phyloP scores from a whole-genome alignment of 176 grass and related monocot species.

The Triticum urartu region DNA sequence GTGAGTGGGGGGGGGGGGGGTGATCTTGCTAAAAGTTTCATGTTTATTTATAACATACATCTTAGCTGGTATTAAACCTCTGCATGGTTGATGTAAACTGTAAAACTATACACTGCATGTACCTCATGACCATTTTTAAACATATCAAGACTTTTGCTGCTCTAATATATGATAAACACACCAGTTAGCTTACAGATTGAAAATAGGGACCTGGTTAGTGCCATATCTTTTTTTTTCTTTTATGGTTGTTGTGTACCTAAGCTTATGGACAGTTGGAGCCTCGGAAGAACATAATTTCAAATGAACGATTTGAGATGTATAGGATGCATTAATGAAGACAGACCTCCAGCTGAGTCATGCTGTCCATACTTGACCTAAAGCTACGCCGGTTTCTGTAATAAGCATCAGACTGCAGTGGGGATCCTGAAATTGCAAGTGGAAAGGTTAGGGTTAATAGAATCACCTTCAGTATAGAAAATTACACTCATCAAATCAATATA shows the following conservation, averaged over 20 bases:
- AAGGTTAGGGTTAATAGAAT: conserved; percentile 38
- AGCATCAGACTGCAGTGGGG: conserved; percentile 57
- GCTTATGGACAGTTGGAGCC: background rate
- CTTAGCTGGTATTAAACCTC: conserved; percentile 11
- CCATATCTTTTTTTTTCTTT: background rate
- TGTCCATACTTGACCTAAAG: conserved; percentile 72
- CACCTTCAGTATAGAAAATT: conserved; percentile 36
- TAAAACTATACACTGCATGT: background rate
- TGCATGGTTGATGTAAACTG: background rate
- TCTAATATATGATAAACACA: background rate
- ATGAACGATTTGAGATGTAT: background rate
- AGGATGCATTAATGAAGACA: conserved; percentile 17
- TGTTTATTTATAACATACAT: background rate
- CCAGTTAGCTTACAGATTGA: conserved; percentile 5
- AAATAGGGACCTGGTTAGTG: background rate
- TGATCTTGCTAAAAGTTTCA: conserved; percentile 6
- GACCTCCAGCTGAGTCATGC: conserved; percentile 84
- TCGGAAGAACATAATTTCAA: conserved; percentile 15
- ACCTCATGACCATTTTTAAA: background rate
- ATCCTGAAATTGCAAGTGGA: conserved; percentile 58
- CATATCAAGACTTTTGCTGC: background rate
- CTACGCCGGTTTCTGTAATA: conserved; percentile 64
- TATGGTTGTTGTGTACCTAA: conserved; percentile 1
- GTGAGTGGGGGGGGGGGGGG: no score
- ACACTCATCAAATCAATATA: conserved; percentile 38